Conservation (phyloP, 31 red algal species). For the Endocladia muricata region DNA sequence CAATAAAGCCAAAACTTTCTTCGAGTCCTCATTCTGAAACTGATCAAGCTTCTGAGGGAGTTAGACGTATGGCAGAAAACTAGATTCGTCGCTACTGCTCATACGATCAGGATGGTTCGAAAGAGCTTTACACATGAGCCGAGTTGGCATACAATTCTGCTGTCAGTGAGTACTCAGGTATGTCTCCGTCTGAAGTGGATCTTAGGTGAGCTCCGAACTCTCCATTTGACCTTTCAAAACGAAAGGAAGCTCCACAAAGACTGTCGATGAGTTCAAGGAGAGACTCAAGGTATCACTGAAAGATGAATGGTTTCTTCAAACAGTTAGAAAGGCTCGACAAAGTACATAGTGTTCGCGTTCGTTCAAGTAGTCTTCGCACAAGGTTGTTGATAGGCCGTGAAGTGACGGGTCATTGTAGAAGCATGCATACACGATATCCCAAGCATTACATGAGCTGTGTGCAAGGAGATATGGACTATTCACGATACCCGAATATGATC, state of each 20-base stretch:
- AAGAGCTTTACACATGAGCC: slow-evolving; percentile 1
- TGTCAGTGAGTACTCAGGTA: slow-evolving; percentile 1
- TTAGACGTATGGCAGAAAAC: slow-evolving; percentile 21
- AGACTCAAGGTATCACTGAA: neutral
- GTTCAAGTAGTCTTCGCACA: neutral
- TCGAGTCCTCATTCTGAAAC: slow-evolving; percentile 28
- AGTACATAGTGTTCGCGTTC: neutral
- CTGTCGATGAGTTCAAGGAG: neutral
- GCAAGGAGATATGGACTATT: slow-evolving; percentile 1
- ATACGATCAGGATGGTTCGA: slow-evolving; percentile 17
- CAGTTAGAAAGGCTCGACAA: neutral
- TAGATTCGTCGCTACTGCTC: slow-evolving; percentile 19
- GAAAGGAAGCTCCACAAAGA: neutral
- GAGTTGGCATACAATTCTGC: slow-evolving; percentile 10
- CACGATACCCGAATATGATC: neutral
- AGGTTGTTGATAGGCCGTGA: neutral
- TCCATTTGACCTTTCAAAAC: neutral
- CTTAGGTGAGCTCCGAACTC: neutral
- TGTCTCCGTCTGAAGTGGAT: neutral
- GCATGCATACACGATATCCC: neutral
- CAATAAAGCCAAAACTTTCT: slow-evolving; percentile 6
- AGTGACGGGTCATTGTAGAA: neutral
- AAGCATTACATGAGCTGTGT: neutral
- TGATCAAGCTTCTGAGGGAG: slow-evolving; percentile 14
- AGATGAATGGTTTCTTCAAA: neutral